phyloP scores from a whole-genome alignment of 805 yeast genomes.

The Monosporozyma unispora region DNA sequence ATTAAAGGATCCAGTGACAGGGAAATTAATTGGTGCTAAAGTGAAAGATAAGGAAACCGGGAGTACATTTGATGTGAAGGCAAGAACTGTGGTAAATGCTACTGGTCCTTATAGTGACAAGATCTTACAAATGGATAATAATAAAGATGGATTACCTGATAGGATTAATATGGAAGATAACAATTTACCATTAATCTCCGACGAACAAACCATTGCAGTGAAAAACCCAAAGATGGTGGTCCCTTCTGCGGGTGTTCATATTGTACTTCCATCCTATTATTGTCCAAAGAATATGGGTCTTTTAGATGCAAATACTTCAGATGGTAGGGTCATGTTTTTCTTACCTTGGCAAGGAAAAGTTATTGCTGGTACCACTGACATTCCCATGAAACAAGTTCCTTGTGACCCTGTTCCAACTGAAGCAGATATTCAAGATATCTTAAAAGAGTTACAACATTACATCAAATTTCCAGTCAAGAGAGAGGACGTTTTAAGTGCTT shows the following conservation, averaged over 20 bases:
- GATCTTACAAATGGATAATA: slow-evolving; percentile 77
- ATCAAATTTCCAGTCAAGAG: slow-evolving; percentile 81
- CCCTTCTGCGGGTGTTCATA: slow-evolving; percentile 90
- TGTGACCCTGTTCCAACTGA: slow-evolving; percentile 77
- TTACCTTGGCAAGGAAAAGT: slow-evolving; percentile 98
- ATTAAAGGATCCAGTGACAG: slow-evolving; percentile 50
- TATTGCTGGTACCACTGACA: slow-evolving; percentile 93
- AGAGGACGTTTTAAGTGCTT: slow-evolving; percentile 86
- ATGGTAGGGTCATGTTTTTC: slow-evolving; percentile 94
- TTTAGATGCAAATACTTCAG: slow-evolving; percentile 84
- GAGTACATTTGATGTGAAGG: slow-evolving; percentile 48
- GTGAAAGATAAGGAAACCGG: slow-evolving; percentile 68
- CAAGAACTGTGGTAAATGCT: slow-evolving; percentile 78
- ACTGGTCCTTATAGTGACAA: slow-evolving; percentile 90
- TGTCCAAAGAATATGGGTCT: slow-evolving; percentile 83
- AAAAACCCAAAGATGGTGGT: slow-evolving; percentile 70
- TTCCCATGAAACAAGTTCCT: slow-evolving; percentile 64
- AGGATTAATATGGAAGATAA: slow-evolving; percentile 18
- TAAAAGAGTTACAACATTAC: slow-evolving; percentile 82
- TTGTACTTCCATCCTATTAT: slow-evolving; percentile 85
- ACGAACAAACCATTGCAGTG: slow-evolving; percentile 16
- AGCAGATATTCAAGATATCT: slow-evolving; percentile 78
- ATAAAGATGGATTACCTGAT: slow-evolving; percentile 57
- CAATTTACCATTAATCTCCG: slow-evolving; percentile 24
- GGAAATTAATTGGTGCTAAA: slow-evolving; percentile 56